phyloP scores from a whole-genome alignment of 192 early-diverging fungal genomes.

The Coemansia brasiliensis region DNA sequence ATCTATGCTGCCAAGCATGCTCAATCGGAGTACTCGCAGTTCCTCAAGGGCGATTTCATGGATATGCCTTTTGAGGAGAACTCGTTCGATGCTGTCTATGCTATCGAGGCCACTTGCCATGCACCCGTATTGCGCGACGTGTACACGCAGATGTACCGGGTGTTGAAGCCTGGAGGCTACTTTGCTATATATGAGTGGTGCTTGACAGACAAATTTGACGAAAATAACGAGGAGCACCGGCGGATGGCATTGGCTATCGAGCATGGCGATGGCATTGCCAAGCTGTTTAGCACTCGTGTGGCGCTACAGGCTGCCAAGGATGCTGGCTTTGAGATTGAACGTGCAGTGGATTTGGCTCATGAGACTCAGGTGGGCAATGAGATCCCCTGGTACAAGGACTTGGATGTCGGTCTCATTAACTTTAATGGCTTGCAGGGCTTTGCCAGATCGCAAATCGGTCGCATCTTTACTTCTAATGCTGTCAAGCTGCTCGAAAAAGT shows the following conservation, averaged over 20 bases:
- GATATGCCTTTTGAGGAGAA: slow-evolving; percentile 82
- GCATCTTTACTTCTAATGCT: slow-evolving; percentile 74
- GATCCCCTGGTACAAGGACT: slow-evolving; percentile 81
- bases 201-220: slow-evolving; percentile 86
- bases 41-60: slow-evolving; percentile 86
- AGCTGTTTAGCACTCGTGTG: slow-evolving; percentile 73
- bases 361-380: slow-evolving; percentile 60
- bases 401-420: slow-evolving; percentile 56
- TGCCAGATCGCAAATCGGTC: slow-evolving; percentile 61
- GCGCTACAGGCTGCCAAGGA: slow-evolving; percentile 77
- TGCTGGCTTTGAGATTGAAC: slow-evolving; percentile 85
- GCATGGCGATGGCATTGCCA: slow-evolving; percentile 88
- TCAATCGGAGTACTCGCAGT: slow-evolving; percentile 61
- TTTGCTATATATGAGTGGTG: slow-evolving; percentile 97
- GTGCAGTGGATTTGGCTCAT: slow-evolving; percentile 64
- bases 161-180: slow-evolving; percentile 87
- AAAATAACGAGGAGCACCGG: slow-evolving; percentile 68
- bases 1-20: slow-evolving; percentile 70
- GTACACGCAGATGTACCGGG: slow-evolving; percentile 87
- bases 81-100: slow-evolving; percentile 86
- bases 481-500: slow-evolving; percentile 77
- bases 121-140: slow-evolving; percentile 80
- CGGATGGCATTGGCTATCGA: slow-evolving; percentile 82
- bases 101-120: slow-evolving; percentile 96
- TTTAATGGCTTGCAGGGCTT: slow-evolving; percentile 51